Conservation (phyloP, 2,329 filamentous ascomycete species). For the Drechslerella coelobrocha region DNA sequence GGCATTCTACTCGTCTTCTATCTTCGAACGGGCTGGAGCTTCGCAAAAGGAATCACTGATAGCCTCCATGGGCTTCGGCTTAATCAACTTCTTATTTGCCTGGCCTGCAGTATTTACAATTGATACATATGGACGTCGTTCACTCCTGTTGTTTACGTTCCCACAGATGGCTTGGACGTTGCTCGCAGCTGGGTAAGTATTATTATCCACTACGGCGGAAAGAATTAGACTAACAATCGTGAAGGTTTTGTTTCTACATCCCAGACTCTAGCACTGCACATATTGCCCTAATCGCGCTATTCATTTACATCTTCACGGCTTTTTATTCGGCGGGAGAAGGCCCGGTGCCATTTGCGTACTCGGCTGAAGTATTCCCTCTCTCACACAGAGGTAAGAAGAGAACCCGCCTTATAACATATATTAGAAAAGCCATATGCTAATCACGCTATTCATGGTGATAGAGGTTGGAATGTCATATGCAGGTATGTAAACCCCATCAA, state of each 20-base stretch:
- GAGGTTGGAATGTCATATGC: conserved; percentile 66
- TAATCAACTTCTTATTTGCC: conserved; percentile 71
- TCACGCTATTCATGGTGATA: background rate
- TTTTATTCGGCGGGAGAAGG: conserved; percentile 72
- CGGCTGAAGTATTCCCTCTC: conserved; percentile 73
- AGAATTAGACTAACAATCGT: conserved; percentile 6
- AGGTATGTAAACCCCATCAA: background rate
- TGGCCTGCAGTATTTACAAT: conserved; percentile 71
- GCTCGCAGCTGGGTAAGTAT: conserved; percentile 65
- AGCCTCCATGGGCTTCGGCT: conserved; percentile 70
- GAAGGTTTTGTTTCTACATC: conserved; percentile 50
- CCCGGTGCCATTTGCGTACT: conserved; percentile 72
- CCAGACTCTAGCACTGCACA: conserved; percentile 59
- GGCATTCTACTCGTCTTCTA: conserved; percentile 74
- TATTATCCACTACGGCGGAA: background rate
- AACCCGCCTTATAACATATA: too few relatives aligned
- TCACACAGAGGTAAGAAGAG: conserved; percentile 68
- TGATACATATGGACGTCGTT: conserved; percentile 70
- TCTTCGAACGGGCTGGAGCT: conserved; percentile 68
- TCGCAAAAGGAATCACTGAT: conserved; percentile 65
- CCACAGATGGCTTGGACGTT: conserved; percentile 72
- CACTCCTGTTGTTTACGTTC: conserved; percentile 70
- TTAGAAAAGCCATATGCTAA: conserved; percentile 15
- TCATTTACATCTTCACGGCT: conserved; percentile 70
- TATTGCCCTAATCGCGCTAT: conserved; percentile 66